These are phyloP conservation scores for Neonectria magnoliae DNA, from an alignment of 2,329 filamentous ascomycete species.

Conservation along the genomic window DNA sequence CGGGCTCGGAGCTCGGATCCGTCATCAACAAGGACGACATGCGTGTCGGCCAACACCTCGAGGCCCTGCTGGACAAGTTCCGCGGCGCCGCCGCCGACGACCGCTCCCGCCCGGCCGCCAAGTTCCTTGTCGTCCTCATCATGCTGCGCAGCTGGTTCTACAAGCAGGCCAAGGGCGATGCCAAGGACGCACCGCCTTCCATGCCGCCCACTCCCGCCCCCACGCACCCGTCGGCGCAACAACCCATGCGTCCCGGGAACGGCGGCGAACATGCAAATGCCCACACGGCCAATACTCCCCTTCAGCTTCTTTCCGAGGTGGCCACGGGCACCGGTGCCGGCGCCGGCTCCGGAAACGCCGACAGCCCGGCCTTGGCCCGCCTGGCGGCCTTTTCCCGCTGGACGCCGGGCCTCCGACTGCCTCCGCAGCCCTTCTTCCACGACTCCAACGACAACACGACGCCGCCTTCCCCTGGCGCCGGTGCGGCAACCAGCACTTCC, in stretches of 20 bases:
- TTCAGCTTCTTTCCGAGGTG: slow-evolving; percentile 67
- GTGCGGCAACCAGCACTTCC: slow-evolving; percentile 2
- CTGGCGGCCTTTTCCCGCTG: slow-evolving; percentile 36
- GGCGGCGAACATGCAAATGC: slow-evolving; percentile 30
- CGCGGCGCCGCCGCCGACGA: slow-evolving; percentile 70
- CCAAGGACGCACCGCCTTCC: slow-evolving; percentile 25
- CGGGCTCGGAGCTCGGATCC: slow-evolving; percentile 73
- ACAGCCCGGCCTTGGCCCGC: slow-evolving; percentile 8
- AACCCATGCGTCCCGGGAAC: slow-evolving; percentile 13
- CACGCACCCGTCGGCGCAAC: slow-evolving; percentile 26
- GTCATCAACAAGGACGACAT: slow-evolving; percentile 76
- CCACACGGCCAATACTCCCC: slow-evolving; percentile 59
- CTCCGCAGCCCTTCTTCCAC: slow-evolving; percentile 52
- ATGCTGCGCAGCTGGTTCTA: slow-evolving; percentile 78
- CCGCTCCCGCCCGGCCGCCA: slow-evolving; percentile 71
- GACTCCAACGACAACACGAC: slow-evolving; percentile 37
- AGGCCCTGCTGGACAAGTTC: slow-evolving; percentile 76
- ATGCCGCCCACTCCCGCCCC: slow-evolving; percentile 14
- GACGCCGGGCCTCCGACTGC: slow-evolving; percentile 33
- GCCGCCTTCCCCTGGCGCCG: not conserved
- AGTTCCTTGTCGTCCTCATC: slow-evolving; percentile 75
- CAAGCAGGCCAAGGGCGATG: slow-evolving; percentile 54
- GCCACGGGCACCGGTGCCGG: slow-evolving; percentile 56
- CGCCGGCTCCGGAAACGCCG: slow-evolving; percentile 10
- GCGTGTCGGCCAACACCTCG: slow-evolving; percentile 72